Evolutionary conservation across 1,139 yeast species (phyloP), one percentile per base, ranked within the genome.

Genomic region (Saccharomyces hybrid): DNA sequence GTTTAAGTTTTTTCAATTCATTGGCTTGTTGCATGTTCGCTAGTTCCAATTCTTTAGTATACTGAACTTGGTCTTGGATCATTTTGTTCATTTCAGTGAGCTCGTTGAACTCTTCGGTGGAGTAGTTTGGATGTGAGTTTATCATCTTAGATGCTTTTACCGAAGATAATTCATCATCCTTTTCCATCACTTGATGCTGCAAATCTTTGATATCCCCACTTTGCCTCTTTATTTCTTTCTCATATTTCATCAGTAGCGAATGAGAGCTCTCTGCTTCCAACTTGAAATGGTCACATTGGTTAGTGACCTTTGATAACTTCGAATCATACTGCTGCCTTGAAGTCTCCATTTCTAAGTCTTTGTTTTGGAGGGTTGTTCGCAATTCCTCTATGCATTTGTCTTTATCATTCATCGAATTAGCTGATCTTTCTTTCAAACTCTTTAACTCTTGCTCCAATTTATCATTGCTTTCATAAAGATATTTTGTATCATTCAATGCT

Each of bases 41-140:
- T 6, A 77, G 73, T 55, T 84, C 86, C 46, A 85, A 67, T 50
- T 81, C 78, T 51, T 77, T 75, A 44, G 84, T 76, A 61, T 84
- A 81, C 47, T 77, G 74, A 53, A 82, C 73, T 55, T 86, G 80
- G 54, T 75, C 84, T 34, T 80, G 74, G 38, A 87, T 76, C 60
- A 84, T 82, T 46, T 74, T 73, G 60, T 82, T 80, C 29, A 84
- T 66, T 2, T 62, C 55, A 3, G 66, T 59, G 42, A 69, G 52
- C 48, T 65, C 68, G 46, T 64, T 60, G 9, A 61, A 46, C 28
- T 61, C 65, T 48, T 62, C 67, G 6, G 69, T 64, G 29, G 59
- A 57, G 50, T 63, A 59, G 49, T 58, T 61, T 27, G 60, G 63
- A 50, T 65, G 65, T 1, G 61, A 60, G 51, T 61, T 61, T 4